These are phyloP conservation scores for Piper longum DNA, from an alignment of 164 flowering plant species.

Conservation along the genomic window DNA sequence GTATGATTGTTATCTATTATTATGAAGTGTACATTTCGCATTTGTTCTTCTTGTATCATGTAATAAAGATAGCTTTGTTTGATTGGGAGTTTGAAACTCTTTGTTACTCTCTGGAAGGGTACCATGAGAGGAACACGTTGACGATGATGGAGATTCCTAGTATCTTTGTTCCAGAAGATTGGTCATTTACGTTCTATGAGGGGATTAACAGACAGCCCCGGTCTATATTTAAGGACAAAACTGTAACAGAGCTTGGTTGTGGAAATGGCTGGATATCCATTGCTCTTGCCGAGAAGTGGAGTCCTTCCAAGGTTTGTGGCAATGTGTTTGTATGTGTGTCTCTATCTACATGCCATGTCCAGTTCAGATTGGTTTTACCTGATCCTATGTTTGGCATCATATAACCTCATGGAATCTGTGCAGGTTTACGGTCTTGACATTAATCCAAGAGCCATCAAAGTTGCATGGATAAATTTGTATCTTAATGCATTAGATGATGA, in stretches of 20 bases:
- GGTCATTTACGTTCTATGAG: conserved; percentile 97
- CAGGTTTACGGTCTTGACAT: conserved; percentile 99
- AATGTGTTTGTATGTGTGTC: too few relatives aligned
- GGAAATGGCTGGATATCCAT: conserved; percentile 99
- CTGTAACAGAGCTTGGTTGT: conserved; percentile 92
- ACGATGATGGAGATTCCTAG: conserved; percentile 94
- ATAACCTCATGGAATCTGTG: not conserved
- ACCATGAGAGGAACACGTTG: conserved; percentile 54
- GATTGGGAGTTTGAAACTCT: not conserved
- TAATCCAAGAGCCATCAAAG: conserved; percentile 92
- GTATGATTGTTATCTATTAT: too few relatives aligned
- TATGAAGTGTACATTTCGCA: too few relatives aligned
- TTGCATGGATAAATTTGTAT: conserved; percentile 85
- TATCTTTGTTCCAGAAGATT: conserved; percentile 90
- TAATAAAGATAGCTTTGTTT: too few relatives aligned
- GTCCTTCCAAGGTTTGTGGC: conserved; percentile 59
- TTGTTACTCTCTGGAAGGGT: conserved; percentile 23
- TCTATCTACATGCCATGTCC: too few relatives aligned
- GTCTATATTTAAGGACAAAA: conserved; percentile 80
- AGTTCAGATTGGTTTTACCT: too few relatives aligned
- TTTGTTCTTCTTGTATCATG: too few relatives aligned
- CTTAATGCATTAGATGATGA: conserved; percentile 84
- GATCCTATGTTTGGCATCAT: too few relatives aligned
- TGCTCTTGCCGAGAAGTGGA: conserved; percentile 92
- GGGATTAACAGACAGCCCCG: conserved; percentile 81